Base-by-base conservation (phyloP, 805 yeast species). In the Kregervanrija pseudodelftensis region DNA sequence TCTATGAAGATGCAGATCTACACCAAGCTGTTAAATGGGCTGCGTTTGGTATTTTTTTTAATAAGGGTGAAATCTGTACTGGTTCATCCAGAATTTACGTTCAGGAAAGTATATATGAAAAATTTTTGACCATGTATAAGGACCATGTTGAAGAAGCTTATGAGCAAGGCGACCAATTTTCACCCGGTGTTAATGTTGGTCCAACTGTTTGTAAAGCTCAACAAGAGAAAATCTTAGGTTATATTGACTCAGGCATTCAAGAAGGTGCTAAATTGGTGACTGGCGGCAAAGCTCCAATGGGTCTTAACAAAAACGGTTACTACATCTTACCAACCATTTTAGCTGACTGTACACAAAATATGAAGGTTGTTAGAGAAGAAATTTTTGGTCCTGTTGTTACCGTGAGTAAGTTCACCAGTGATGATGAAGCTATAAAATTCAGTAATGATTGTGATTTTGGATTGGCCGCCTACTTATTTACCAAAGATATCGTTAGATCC, bases 11-110 rank as follows among this genome's bases (percentile, higher is more conserved):
- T 62, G 90, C 91, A 45, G 80, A 90, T 64, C 63, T 90, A 48
- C 80, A 82, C 45, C 72, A 74, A 59, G 85, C 96, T 42, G 83
- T 86, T 42, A 74, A 82, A 55, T 77, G 80, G 74, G 80, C 88
- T 54, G 75, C 85, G 47, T 63, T 75, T 46, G 96, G 96, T 66
- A 89, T 90, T 60, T 87, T 82, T 75, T 87, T 77, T 77, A 90
- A 90, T 75, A 82, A 90, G 60, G 98, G 98, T 69, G 96, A 91
- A 72, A 90, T 87, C 47, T 90, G 98, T 70, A 84, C 89, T 61
- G 97, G 96, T 33, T 95, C 95, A 53, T 88, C 96, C 45, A 81
- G 98, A 68, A 70, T 89, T 53, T 85, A 87, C 63, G 83, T 90
- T 48, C 96, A 90, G 68, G 95, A 85, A 52, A 76, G 78, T 33